Base-by-base conservation (phyloP, 768 basidiomycete species). In the Austroboletus eburneus region DNA sequence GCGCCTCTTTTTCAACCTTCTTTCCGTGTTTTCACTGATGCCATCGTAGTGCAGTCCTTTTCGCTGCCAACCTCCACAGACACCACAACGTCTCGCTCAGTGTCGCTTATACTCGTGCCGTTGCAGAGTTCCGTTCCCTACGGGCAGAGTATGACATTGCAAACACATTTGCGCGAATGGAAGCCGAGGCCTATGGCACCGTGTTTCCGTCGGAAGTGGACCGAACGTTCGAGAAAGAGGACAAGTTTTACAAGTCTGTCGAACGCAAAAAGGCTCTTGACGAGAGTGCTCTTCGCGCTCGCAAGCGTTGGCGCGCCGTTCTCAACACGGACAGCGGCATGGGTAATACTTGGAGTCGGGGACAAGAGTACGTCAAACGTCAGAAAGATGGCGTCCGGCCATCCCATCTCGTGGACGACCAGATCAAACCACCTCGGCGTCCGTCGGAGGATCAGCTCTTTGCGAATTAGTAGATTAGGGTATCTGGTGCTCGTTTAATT, bases 111-210 rank as follows among this genome's bases (percentile, higher is more conserved):
- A 74, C 77, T 2, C 69, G 73, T 10, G 85, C 91, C 23, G 75
- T 93, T 9, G 75, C 81, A 5, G 91, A 98, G 66, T 99, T 93
- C 69, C 87, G 90, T 38, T 73, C 90, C 14, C 76, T 99, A 33
- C 84, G 93, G 32, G 83, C 91, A 29, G 86, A 90, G 65, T 84
- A 87, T 57, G 80, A 91, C 57, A 76, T 91, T 40, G 77, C 89
- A 2, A 82, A 80, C 32, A 72, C 75, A 3, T 80, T 90, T 43
- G 94, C 95, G 17, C 78, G 75, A 16, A 70, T 83, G 57, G 92
- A 98, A 68, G 92, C 93, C 13, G 75, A 85, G 55, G 66, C 78
- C 8, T 76, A 86, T 59, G 93, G 93, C 33, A 81, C 80, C 14
- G 61, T 69, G 29, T 89, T 88, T 58, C 72, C 72, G 10, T 77